A percentile compares a stretch with the other conserved stretches of the same genome.
Evolutionary conservation across 129 eudicot genomes (phyloP).

Genomic region (Saposhnikovia divaricata): DNA sequence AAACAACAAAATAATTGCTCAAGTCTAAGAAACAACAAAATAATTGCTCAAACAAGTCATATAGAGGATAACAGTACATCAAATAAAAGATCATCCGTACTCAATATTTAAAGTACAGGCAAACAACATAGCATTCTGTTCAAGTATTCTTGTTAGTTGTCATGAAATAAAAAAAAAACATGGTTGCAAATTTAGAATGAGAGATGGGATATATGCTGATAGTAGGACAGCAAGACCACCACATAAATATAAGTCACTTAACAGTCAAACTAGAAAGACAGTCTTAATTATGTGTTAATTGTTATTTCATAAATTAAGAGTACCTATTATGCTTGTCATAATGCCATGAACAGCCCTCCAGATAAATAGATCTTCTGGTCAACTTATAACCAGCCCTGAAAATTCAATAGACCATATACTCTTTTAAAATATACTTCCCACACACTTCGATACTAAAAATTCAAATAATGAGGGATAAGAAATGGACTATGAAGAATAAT

Average conservation of each 20-base stretch:
- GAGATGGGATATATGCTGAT: neutral
- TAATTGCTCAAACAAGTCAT: neutral
- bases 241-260: neutral
- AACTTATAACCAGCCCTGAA: constrained; percentile 7
- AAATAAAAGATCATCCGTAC: neutral
- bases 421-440: neutral
- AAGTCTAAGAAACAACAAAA: neutral
- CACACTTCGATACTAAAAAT: too few species aligned
- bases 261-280: neutral
- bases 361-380: neutral
- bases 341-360: neutral
- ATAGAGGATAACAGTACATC: neutral
- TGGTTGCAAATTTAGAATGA: neutral
- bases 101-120: neutral
- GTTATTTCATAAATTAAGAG: neutral
- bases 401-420: constrained; percentile 3
- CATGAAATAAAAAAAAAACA: neutral
- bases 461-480: neutral
- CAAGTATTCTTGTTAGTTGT: neutral
- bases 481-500: neutral
- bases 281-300: neutral
- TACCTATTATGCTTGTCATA: constrained; percentile 11
- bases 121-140: neutral
- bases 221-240: neutral
- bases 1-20: neutral